Percentiles rank a stretch among this genome's conserved stretches.
Evolutionary conservation across 768 basidiomycete species (phyloP).

Genomic region (Epithele typhae): DNA sequence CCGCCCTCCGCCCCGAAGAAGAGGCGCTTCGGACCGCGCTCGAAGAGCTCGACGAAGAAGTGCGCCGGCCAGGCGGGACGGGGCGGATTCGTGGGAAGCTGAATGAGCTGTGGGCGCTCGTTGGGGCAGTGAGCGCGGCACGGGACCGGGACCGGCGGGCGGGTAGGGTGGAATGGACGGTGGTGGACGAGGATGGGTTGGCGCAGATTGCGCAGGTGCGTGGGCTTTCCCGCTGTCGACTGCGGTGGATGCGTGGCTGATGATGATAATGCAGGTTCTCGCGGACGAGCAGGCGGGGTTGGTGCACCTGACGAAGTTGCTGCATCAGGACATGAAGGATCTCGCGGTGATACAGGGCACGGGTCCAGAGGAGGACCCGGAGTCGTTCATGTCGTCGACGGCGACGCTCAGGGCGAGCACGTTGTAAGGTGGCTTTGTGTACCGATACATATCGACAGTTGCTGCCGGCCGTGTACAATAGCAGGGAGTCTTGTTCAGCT

Average conservation of each 20-base stretch:
- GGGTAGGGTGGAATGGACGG: conserved; percentile 62
- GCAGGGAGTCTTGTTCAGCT: too few species aligned
- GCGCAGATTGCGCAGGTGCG: conserved; percentile 67
- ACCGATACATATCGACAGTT: too few species aligned
- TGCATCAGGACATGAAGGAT: conserved; percentile 62
- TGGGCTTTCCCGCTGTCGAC: background rate
- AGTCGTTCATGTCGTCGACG: conserved; percentile 15
- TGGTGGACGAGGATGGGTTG: conserved; percentile 85
- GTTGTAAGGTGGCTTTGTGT: conserved; percentile 1
- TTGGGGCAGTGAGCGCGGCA: conserved; percentile 60
- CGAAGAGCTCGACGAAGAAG: conserved; percentile 72
- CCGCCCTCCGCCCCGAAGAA: conserved; percentile 75
- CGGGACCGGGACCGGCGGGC: conserved; percentile 37
- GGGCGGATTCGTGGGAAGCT: conserved; percentile 61
- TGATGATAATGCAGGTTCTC: conserved; percentile 54
- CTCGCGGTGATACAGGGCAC: conserved; percentile 52
- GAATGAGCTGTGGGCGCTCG: conserved; percentile 82
- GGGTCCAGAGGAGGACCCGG: conserved; percentile 30
- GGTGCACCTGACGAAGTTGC: conserved; percentile 72
- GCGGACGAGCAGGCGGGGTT: conserved; percentile 76
- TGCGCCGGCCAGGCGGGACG: conserved; percentile 46
- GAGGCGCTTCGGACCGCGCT: conserved; percentile 66
- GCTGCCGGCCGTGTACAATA: too few species aligned
- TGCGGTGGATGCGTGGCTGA: background rate
- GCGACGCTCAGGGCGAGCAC: conserved; percentile 17